Base-by-base conservation (phyloP, 2,329 filamentous ascomycete genomes). In the Colletotrichum navitas region DNA sequence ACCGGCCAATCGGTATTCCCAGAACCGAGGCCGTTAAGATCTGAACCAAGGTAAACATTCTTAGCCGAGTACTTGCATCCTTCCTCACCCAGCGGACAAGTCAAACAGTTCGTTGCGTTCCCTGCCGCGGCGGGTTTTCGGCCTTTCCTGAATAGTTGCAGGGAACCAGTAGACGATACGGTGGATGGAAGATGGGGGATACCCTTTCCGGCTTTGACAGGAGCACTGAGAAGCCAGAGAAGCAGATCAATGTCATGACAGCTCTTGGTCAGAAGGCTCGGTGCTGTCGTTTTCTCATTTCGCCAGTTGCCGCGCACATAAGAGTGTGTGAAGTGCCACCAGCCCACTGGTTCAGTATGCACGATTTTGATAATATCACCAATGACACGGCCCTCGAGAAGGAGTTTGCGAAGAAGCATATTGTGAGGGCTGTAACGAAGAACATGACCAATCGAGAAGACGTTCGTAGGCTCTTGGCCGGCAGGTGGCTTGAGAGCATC, bases 231-330 rank as follows among this genome's bases (percentile, higher is more conserved):
- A 58, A 98, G 84, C 96, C 96, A 99, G 21, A 98, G 85, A 5
- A 98, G 83, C 68, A 98, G 90, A 78, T 99, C 96, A 61, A 99
- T 93, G 76, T 99, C 96, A 77, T 99, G 96, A 76, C 96, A 98
- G 71, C 94, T 97, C 82, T 98, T 99, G 3, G 95, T 97, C 39
- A 99, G 86, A 1, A 99, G 86, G 1, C 93, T 95, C 8, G 91
- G 95, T 32, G 88, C 95, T n/a, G 88, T 91, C 6, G 84, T 91
- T 0, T 90, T 91, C 75, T 94, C 90, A 74, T 93, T 93, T 7
- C 95, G 90, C 96, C 96, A 98, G 81, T 98, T 98, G 21, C 96
- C 96, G 56, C 93, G 89, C 45, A 98, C 95, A 76, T 95, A 97
- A 52, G 91, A 94, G 80, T 97, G 95, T 0, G 92, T 87, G 79